Evolutionary conservation across 805 yeast genomes (phyloP), one percentile per base, ranked within the genome.

Genomic region (Metschnikowia hibisci): DNA sequence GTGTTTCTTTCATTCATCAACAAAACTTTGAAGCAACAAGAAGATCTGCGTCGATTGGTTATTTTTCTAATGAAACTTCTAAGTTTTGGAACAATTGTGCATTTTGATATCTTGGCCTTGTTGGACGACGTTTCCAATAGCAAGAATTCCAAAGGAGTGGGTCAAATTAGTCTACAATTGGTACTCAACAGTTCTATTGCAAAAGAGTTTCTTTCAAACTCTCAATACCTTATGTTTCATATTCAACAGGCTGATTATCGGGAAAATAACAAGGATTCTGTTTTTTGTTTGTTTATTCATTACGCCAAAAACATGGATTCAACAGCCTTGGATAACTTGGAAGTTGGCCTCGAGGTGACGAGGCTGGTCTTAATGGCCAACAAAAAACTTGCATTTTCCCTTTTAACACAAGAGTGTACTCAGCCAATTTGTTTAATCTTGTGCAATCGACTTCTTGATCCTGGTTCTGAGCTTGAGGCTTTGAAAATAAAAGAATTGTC

Each of bases 361-460:
- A 26, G 27, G 35, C 42, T 11, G 39, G 43, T 41, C 13, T 26
- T 46, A 18, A 23, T 39, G 18, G 25, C 37, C 9, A 37, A 43
- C 28, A 46, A 32, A 23, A 20, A 34, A 12, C 23, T 34, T 12
- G 50, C 45, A 1, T 16, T 46, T 11, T 33, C 43, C 12, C 20
- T 32, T 6, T 12, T 46, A 14, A n/a, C 46, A 4, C 23, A 42
- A 8, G 46, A 40, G 14, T 43, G 44, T 12, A 15, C 44, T 1
- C 59, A 67, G 41, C 67, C 66, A 38, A 70, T 69, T 50, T 72
- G 69, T 45, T 51, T 75, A n/a, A 70, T 73, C 1, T 47, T 74
- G 4, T 57, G 67, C 32, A 78, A 75, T 45, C 50, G 71, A 30
- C 42, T 71, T 22, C 27, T 10, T 3, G 28, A 26, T n/a, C n/a